Conservation (phyloP, 2,329 filamentous ascomycete genomes). For the Fonsecaea erecta region DNA sequence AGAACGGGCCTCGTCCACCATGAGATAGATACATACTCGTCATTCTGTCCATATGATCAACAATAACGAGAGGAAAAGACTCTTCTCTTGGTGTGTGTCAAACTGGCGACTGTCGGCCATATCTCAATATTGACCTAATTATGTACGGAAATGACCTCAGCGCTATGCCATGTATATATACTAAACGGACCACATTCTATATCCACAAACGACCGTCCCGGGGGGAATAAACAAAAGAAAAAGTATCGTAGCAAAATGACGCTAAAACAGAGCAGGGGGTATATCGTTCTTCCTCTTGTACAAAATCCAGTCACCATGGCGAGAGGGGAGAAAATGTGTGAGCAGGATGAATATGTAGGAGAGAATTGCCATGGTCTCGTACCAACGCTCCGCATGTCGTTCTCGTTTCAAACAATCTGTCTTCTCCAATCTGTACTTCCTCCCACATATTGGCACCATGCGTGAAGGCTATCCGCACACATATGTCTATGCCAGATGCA, state of each 20-base stretch:
- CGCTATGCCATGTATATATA: not conserved
- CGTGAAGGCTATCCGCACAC: not conserved
- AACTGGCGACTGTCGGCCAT: not conserved
- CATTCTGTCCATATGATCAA: not conserved
- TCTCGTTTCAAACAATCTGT: conserved; percentile 4
- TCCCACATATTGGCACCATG: not conserved
- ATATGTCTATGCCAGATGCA: not conserved
- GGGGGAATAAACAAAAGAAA: not conserved
- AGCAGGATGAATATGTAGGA: not conserved
- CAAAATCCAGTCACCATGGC: not conserved
- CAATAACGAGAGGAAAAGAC: not conserved
- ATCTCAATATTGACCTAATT: not conserved
- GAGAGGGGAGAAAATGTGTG: not conserved
- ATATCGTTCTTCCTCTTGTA: conserved; percentile 7
- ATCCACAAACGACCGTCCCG: not conserved
- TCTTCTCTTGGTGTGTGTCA: not conserved
- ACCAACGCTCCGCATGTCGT: not conserved
- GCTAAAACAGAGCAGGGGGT: conserved; percentile 9
- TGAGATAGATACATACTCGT: not conserved
- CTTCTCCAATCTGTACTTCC: not conserved
- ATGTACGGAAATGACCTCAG: conserved; percentile 1
- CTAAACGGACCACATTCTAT: not conserved
- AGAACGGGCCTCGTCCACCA: not conserved
- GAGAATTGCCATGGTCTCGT: not conserved
- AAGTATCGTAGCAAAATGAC: not conserved